These are phyloP conservation scores for Auriculariales sp. DNA, from an alignment of 768 basidiomycete genomes.

Conservation along the genomic window DNA sequence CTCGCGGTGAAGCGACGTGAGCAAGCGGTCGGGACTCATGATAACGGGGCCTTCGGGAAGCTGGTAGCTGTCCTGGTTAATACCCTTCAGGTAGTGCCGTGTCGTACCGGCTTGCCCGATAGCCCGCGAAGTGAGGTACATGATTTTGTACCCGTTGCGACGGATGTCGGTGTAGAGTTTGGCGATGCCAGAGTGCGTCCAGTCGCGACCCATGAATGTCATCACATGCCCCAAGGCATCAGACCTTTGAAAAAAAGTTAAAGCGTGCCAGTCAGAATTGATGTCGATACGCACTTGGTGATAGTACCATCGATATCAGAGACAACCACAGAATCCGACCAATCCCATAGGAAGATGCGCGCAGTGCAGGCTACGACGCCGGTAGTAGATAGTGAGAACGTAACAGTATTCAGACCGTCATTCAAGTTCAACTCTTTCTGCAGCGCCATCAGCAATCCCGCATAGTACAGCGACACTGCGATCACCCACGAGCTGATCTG, in stretches of 20 bases:
- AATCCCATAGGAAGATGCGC: conserved; percentile 90
- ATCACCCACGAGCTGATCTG: conserved; percentile 72
- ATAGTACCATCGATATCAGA: conserved; percentile 99
- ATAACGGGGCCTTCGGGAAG: conserved; percentile 97
- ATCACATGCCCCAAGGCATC: conserved; percentile 95
- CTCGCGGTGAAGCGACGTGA: conserved; percentile 90
- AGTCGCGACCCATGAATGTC: conserved; percentile 94
- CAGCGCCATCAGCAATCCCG: not conserved
- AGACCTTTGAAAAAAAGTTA: conserved; percentile 37
- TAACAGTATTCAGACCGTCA: conserved; percentile 79
- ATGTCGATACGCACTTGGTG: conserved; percentile 55
- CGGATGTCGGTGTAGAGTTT: conserved; percentile 93
- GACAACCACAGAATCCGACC: conserved; percentile 78
- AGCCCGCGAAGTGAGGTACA: conserved; percentile 93
- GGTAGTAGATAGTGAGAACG: conserved; percentile 80
- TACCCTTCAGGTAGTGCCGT: conserved; percentile 81
- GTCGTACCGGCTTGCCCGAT: conserved; percentile 98
- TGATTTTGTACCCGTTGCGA: conserved; percentile 92
- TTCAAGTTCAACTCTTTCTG: conserved; percentile 79
- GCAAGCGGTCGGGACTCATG: conserved; percentile 93
- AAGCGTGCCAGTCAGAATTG: not conserved
- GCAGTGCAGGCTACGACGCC: conserved; percentile 78
- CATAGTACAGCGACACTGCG: not conserved
- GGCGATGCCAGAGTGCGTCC: conserved; percentile 95
- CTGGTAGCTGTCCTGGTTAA: conserved; percentile 91